Percentiles rank a stretch among this genome's conserved stretches.
Conservation (phyloP, 2,329 filamentous ascomycete species). For the Lasiodiplodia sp. region DNA sequence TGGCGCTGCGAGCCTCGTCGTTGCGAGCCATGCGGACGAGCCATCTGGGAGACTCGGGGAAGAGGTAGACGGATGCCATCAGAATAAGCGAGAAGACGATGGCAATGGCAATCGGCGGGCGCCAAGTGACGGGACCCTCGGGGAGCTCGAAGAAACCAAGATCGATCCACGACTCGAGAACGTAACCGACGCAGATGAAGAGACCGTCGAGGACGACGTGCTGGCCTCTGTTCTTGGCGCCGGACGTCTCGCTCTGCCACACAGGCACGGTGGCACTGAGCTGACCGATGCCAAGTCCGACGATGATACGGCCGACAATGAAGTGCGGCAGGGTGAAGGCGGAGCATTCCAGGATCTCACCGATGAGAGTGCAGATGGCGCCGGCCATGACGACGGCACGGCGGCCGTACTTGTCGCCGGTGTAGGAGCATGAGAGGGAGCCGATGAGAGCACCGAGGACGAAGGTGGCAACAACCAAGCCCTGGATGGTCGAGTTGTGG, state of each 20-base stretch:
- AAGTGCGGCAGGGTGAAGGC: conserved; percentile 57
- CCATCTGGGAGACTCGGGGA: conserved; percentile 54
- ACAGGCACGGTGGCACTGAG: conserved; percentile 56
- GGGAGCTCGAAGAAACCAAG: conserved; percentile 51
- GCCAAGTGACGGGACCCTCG: conserved; percentile 51
- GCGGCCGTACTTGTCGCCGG: conserved; percentile 56
- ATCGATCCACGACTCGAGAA: conserved; percentile 58
- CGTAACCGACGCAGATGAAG: conserved; percentile 56
- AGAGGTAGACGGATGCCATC: conserved; percentile 44
- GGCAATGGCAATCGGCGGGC: conserved; percentile 47
- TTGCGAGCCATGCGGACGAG: conserved; percentile 62
- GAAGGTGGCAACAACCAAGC: conserved; percentile 54
- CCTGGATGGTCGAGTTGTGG: conserved; percentile 55
- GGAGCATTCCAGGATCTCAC: conserved; percentile 53
- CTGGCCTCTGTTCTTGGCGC: conserved; percentile 48
- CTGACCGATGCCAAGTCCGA: conserved; percentile 54
- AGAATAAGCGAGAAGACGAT: conserved; percentile 42
- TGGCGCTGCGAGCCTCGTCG: conserved; percentile 57
- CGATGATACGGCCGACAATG: conserved; percentile 54
- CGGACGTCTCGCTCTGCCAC: conserved; percentile 54
- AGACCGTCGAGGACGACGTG: conserved; percentile 54
- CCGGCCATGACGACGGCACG: conserved; percentile 54
- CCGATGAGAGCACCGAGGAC: conserved; percentile 57
- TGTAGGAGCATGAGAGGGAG: conserved; percentile 53
- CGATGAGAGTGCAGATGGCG: conserved; percentile 51